Evolutionary conservation across 768 basidiomycete species (phyloP), one percentile per base, ranked within the genome.

Genomic region (Trametes meyenii): DNA sequence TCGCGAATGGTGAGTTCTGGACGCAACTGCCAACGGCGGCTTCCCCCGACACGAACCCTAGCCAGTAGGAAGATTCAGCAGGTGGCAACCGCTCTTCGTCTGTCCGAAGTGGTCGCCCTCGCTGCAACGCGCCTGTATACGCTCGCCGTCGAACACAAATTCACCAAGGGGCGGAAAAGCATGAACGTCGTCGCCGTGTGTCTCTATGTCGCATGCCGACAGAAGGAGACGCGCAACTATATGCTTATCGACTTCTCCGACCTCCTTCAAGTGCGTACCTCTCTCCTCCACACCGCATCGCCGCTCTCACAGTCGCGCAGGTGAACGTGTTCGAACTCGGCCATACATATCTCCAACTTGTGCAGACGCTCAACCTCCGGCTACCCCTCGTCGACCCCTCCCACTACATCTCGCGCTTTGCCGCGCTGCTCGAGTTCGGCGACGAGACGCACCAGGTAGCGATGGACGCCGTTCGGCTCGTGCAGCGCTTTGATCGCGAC

Each of bases 211-310:
- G 93, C 95, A 3, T 96, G 95, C 71, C 76, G 96, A 61, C 88
- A 95, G 75, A 91, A 90, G 69, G 92, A 96, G 74, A 94, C 92
- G 0, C 78, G 89, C 54, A 93, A 89, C 58, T 92, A 96, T 73
- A 98, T 98, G 97, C 85, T 99, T 24, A 98, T 99, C 64, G 97
- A 99, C 76, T 98, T 99, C 69, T 94, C 94, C n/a, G 96, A 98
- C 71, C 79, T 96, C 42, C 83, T 99, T 3, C 90, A 94, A 79
- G 96, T 90, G 66, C 63, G 73, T 66, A 7, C 11, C 2, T 14
- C 11, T n/a, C 29, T 10, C 45, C 33, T 36, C 14, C 0, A 13
- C 39, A 38, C 29, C 45, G 48, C 23, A 17, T 60, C 23, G 16
- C 29, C 38, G 5, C 48, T n/a, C 24, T 55, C 43, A 39, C 24